Percentiles rank a stretch among this genome's conserved stretches.
Evolutionary conservation across 1,139 yeast species (phyloP).

Genomic region (Scheffersomyces titani): DNA sequence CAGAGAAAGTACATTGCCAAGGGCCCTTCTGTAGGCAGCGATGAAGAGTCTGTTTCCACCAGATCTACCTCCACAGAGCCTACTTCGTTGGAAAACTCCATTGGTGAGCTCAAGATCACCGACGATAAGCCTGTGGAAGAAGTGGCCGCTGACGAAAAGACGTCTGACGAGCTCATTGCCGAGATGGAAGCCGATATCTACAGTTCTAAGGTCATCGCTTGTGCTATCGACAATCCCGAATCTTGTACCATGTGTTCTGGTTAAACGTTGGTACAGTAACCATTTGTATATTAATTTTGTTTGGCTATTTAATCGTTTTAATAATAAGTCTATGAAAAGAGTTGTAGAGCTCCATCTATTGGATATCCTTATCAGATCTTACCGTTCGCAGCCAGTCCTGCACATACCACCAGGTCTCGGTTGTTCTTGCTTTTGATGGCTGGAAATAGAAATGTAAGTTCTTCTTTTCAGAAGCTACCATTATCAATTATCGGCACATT

Average conservation of each 20-base stretch:
- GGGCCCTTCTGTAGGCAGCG: slow-evolving; percentile 26
- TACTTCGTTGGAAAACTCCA: slow-evolving; percentile 48
- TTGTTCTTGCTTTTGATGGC: background rate
- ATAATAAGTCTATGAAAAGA: background rate
- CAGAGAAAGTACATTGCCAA: slow-evolving; percentile 53
- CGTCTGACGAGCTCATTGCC: slow-evolving; percentile 21
- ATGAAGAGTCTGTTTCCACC: slow-evolving; percentile 29
- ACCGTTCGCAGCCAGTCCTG: background rate
- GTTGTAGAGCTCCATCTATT: background rate
- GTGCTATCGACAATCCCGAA: slow-evolving; percentile 96
- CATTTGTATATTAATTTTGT: background rate
- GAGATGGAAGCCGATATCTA: slow-evolving; percentile 64
- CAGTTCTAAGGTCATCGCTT: slow-evolving; percentile 91
- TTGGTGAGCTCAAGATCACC: slow-evolving; percentile 43
- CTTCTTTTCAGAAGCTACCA: background rate
- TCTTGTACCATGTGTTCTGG: slow-evolving; percentile 99
- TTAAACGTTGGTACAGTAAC: slow-evolving; percentile 30
- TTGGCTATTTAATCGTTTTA: background rate
- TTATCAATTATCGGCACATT: background rate
- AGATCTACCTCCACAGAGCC: slow-evolving; percentile 49
- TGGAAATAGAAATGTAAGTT: background rate
- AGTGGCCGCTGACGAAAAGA: slow-evolving; percentile 16
- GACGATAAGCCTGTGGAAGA: slow-evolving; percentile 15
- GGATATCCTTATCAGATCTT: background rate
- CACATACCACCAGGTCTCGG: background rate